Evolutionary conservation across 805 yeast species (phyloP).

Genomic region (Saccharomycopsis malanga): DNA sequence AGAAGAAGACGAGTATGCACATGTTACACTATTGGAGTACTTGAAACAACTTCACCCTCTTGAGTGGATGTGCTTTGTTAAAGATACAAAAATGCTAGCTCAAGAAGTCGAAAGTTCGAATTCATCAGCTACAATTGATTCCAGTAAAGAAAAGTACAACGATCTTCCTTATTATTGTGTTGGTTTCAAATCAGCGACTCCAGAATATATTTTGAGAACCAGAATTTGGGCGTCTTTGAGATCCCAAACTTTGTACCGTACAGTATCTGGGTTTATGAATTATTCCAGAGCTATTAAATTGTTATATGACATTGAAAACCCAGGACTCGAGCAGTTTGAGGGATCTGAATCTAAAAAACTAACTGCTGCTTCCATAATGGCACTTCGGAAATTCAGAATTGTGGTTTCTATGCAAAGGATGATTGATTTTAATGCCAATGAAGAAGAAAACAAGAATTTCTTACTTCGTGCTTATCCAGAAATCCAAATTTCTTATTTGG

Average conservation of each 20-base stretch:
- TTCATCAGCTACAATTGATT: conserved; percentile 25
- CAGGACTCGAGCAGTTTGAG: conserved; percentile 28
- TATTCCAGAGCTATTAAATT: conserved; percentile 61
- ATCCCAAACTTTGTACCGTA: conserved; percentile 67
- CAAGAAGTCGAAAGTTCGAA: conserved; percentile 36
- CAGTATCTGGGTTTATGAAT: conserved; percentile 69
- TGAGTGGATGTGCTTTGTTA: conserved; percentile 68
- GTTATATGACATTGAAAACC: conserved; percentile 52
- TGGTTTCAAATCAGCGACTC: conserved; percentile 57
- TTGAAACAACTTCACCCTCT: conserved; percentile 53
- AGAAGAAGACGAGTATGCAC: conserved; percentile 57
- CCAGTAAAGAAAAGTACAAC: conserved; percentile 30
- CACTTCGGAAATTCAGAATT: conserved; percentile 55
- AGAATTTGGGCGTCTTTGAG: conserved; percentile 73
- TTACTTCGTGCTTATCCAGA: conserved; percentile 61
- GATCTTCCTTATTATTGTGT: conserved; percentile 57
- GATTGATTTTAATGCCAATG: conserved; percentile 46
- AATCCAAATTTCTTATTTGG: conserved; percentile 55
- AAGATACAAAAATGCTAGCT: conserved; percentile 53
- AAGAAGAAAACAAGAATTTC: conserved; percentile 51
- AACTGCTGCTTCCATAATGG: conserved; percentile 37
- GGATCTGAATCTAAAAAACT: conserved; percentile 23
- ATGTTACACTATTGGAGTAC: conserved; percentile 62
- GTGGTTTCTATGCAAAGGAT: conserved; percentile 61
- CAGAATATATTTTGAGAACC: conserved; percentile 54